phyloP scores from a whole-genome alignment of 108 stramenopile genomes.

The Hondaea fermentalgiana region DNA sequence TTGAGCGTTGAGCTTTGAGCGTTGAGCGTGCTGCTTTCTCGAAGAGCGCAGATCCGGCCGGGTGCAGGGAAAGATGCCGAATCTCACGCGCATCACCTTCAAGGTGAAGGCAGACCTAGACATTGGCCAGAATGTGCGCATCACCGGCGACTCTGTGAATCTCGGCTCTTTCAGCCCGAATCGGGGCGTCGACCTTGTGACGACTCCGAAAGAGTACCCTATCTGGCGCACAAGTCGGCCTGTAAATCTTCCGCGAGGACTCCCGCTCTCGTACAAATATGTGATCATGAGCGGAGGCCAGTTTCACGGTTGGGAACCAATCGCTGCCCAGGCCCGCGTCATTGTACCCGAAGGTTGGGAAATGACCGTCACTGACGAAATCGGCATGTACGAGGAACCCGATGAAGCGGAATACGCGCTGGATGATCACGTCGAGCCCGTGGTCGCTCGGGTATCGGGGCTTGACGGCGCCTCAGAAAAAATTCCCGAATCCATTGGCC shows the following conservation, averaged over 20 bases:
- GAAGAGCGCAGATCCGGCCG: too few relatives aligned
- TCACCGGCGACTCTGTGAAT: not conserved
- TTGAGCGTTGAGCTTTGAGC: too few relatives aligned
- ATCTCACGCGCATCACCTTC: conserved; percentile 11
- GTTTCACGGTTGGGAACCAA: conserved; percentile 43
- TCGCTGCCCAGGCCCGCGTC: not conserved
- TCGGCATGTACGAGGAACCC: not conserved
- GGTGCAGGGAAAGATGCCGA: not conserved
- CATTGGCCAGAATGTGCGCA: not conserved
- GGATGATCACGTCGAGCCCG: not conserved
- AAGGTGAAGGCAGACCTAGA: not conserved
- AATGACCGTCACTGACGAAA: not conserved
- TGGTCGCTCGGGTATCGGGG: not conserved
- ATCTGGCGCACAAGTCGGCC: conserved; percentile 43
- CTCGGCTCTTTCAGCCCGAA: conserved; percentile 7
- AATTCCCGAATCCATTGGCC: not conserved
- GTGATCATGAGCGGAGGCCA: conserved; percentile 45
- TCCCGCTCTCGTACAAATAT: conserved; percentile 45
- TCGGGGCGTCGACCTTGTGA: conserved; percentile 30
- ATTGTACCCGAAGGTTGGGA: not conserved
- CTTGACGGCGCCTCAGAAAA: not conserved
- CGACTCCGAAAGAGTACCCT: conserved; percentile 50
- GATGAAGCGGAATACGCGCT: not conserved
- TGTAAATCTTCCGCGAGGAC: conserved; percentile 40
- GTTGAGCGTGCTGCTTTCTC: too few relatives aligned